Percentiles rank a stretch among this genome's conserved stretches.
These are phyloP conservation scores for Aquilaria sinensis DNA, from an alignment of 345 rosid genomes.

Conservation along the genomic window DNA sequence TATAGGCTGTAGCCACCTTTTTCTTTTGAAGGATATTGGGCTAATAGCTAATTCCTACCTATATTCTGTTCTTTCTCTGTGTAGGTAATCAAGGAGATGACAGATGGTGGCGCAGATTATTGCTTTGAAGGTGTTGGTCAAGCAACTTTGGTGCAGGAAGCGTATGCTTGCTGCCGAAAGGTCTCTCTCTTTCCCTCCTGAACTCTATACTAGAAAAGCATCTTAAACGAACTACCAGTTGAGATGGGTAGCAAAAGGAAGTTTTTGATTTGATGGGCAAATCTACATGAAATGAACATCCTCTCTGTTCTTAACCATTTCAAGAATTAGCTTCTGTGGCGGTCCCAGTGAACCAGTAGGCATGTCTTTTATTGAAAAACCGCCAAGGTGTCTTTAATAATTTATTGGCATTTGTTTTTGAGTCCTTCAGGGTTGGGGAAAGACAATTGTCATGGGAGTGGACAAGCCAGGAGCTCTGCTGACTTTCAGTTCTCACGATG, in stretches of 20 bases:
- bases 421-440: slow-evolving; percentile 78
- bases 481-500: slow-evolving; percentile 39
- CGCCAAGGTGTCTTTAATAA: too few species aligned
- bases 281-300: too few species aligned
- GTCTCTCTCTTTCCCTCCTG: background rate
- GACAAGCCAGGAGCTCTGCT: slow-evolving; percentile 58
- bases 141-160: slow-evolving; percentile 41
- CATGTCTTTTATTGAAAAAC: too few species aligned
- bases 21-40: too few species aligned
- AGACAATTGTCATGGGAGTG: slow-evolving; percentile 73
- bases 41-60: too few species aligned
- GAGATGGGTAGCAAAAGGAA: background rate
- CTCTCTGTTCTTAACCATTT: too few species aligned
- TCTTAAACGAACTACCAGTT: too few species aligned
- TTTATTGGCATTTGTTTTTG: too few species aligned
- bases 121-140: slow-evolving; percentile 60
- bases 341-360: too few species aligned
- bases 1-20: too few species aligned
- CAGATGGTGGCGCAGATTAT: slow-evolving; percentile 58
- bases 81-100: slow-evolving; percentile 39
- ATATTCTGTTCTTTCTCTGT: background rate
- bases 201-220: background rate
- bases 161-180: slow-evolving; percentile 39
- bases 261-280: background rate
- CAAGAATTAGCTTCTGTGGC: too few species aligned